Base-by-base conservation (phyloP, 2,329 filamentous ascomycete species). In the Botrytis fragariae region DNA sequence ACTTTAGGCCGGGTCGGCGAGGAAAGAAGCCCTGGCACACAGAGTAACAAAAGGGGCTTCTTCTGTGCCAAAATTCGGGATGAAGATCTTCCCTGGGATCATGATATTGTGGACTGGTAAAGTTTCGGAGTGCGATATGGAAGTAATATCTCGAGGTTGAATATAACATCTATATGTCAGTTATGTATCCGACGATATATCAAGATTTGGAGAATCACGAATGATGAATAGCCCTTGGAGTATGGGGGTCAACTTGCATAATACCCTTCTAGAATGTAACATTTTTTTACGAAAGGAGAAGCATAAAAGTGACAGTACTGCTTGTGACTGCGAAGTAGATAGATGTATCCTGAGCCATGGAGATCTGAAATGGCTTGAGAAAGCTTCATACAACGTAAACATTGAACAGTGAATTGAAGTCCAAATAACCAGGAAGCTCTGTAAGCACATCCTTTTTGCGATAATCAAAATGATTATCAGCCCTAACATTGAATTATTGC, bases 71-170 rank as follows among this genome's bases (percentile, higher is more conserved):
- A 59, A 8, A 68, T 75, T 22, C n/a, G 29, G 1, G 70, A 74
- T 25, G 65, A 64, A 22, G 72, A 75, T 39, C 54, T 74, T n/a
- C 72, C 74, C n/a, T 75, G 74, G 69, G 48, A 65, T 57, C 67
- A 3, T 25, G n/a, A 18, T 7, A 48, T 10, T 16, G 37, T 65
- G 8, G 60, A 65, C 12, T 72, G 60, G 60, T 72, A 14, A 57
- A 65, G 35, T 0, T 22, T 14, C 14, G 22, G 9, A 57, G 35
- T 42, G 2, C 3, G n/a, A n/a, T n/a, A n/a, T n/a, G n/a, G n/a
- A n/a, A n/a, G n/a, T n/a, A n/a, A n/a, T n/a, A n/a, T n/a, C n/a
- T n/a, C n/a, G n/a, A n/a, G n/a, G n/a, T n/a, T n/a, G n/a, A n/a
- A n/a, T 37, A 25, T 3, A 60, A 2, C 5, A 32, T 22, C 32